Base-by-base conservation (phyloP, 1,284 basidiomycete species). In the Fomitopsis schrenkii region DNA sequence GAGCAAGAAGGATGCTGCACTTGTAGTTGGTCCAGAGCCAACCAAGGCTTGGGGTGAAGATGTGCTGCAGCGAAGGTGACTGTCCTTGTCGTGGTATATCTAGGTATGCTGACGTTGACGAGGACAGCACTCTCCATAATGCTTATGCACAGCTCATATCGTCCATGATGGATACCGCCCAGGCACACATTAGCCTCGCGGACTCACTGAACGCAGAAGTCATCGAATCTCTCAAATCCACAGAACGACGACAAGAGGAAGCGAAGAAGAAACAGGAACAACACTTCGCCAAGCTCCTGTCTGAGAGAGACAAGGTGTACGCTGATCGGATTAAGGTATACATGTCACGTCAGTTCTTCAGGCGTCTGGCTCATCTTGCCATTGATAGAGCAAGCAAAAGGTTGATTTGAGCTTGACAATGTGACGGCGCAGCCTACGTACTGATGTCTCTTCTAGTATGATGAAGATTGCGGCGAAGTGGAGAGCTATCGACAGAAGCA, bases 401-500 rank as follows among this genome's bases (percentile, higher is more conserved):
- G 90, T 83, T 63, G 40, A 26, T 55, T n/a, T 9, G 7, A 5
- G 26, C 52, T 7, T 9, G 7, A 5, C 26, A n/a, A 17, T 35
- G 59, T 55, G 41, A 45, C 48, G 30, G 54, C 33, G 35, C 36
- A 62, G 15, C 54, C 28, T 3, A 33, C 26, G 1, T 28, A 60
- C 8, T 42, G 57, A 64, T 58, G 55, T 36, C 46, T 50, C 54
- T 28, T 52, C 26, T 63, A 93, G 90, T 93, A 93, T 68, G 88
- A 93, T 64, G 87, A 87, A 44, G 86, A 90, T 67, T 93, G 91
- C 70, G 69, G 70, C 19, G 89, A 91, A 70, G 83, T 90, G 15
- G 89, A 90, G 68, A 74, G 79, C 26, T 83, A 84, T 67, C 85
- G 88, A 50, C 87, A 89, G 76, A 93, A 92, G 74, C 90, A 93